A percentile compares a stretch with the other conserved stretches of the same genome.
Evolutionary conservation across 768 basidiomycete species (phyloP).

Genomic region (Suillus hirtellus): DNA sequence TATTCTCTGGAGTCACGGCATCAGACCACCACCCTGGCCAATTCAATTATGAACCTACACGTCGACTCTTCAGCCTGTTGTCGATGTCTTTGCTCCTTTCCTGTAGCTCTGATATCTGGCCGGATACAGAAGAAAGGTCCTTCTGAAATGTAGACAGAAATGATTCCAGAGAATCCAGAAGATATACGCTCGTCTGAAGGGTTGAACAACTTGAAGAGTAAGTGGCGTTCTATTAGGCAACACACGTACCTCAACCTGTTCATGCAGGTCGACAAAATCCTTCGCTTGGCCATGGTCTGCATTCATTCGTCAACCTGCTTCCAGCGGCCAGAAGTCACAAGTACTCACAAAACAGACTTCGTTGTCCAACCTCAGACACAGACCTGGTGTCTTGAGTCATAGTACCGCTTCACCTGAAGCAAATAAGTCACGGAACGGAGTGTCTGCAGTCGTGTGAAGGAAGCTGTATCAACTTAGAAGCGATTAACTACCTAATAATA

Average conservation of each 20-base stretch:
- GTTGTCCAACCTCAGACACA: neutral
- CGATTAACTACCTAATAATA: neutral
- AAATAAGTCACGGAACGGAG: neutral
- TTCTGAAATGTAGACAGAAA: constrained; percentile 96
- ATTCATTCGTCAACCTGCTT: neutral
- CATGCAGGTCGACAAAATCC: constrained; percentile 87
- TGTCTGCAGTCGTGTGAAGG: neutral
- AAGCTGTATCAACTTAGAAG: neutral
- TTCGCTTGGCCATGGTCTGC: constrained; percentile 43
- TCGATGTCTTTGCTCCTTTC: constrained; percentile 90
- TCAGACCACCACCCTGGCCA: neutral
- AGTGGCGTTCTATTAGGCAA: neutral
- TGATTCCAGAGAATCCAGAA: constrained; percentile 84
- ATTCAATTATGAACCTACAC: constrained; percentile 49
- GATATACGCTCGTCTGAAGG: constrained; percentile 75
- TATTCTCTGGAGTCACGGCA: constrained; percentile 62
- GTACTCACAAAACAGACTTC: neutral
- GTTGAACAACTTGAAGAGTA: constrained; percentile 9
- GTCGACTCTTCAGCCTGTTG: constrained; percentile 75
- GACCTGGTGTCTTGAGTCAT: neutral
- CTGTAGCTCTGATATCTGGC: constrained; percentile 94
- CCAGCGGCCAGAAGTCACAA: neutral
- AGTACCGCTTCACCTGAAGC: neutral
- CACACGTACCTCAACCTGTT: constrained; percentile 75
- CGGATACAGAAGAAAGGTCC: constrained; percentile 92